Base-by-base conservation (phyloP, 2,329 filamentous ascomycete genomes). In the Coniochaeta pulveracea region DNA sequence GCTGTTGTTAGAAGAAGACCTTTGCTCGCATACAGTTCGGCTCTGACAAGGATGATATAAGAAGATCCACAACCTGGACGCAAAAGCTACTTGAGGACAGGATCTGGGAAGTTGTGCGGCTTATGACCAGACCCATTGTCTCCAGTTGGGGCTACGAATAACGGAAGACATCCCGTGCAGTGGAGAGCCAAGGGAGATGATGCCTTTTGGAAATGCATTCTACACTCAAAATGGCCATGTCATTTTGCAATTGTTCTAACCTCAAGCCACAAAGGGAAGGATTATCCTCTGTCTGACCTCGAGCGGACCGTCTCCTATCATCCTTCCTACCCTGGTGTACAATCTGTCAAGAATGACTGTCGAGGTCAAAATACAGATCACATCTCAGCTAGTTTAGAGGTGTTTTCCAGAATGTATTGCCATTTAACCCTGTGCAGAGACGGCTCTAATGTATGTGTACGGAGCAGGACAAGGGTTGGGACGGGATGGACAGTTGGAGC, bases 301-400 rank as follows among this genome's bases (percentile, higher is more conserved):
- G 8, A 31, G 12, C 22, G 7, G 10, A 31, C 28, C 28, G n/a
- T 21, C 18, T 5, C 18, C 4, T 12, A n/a, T n/a, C n/a, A n/a
- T n/a, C 6, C 28, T 22, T 31, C 28, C 28, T 19, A 3, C 17
- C 15, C 5, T 30, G 17, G 17, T 14, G 18, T 21, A 3, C n/a
- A 31, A 8, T 19, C 28, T 17, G 14, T 9, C n/a, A 19, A 10
- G 6, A 15, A 22, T 5, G 7, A 31, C 11, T 3, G n/a, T 31
- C 28, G 28, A 31, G 28, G 28, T 14, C 28, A 31, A 31, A 6
- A 31, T 17, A 31, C 18, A 31, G 28, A 31, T 31, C 28, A 31
- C 16, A 31, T 22, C 12, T 31, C 28, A 31, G 10, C 10, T 31
- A n/a, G 17, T 15, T 30, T 15, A n/a, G n/a, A 6, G 11, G n/a